phyloP scores from a whole-genome alignment of 2,329 filamentous ascomycete species.

The Aspergillus brunneoviolaceus region DNA sequence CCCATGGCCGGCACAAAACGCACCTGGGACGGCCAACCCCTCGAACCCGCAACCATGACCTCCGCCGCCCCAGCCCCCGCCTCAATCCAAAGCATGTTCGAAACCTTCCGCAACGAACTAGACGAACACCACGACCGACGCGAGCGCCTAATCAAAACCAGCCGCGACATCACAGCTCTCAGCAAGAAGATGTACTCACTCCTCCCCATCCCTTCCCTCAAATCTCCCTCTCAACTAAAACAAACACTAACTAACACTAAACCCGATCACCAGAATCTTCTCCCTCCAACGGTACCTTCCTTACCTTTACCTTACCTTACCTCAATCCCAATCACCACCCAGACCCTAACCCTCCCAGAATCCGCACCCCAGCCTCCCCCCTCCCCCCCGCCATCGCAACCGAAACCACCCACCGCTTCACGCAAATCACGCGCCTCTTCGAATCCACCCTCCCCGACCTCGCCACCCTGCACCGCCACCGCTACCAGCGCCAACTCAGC shows the following conservation, averaged over 20 bases:
- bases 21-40: constrained; percentile 38
- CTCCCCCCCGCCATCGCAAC: constrained; percentile 68
- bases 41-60: constrained; percentile 10
- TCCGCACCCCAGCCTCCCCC: constrained; percentile 14
- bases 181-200: constrained; percentile 89
- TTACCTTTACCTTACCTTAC: constrained; percentile 35
- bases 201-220: not conserved
- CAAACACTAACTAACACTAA: not conserved
- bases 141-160: constrained; percentile 86
- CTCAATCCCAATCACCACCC: constrained; percentile 23
- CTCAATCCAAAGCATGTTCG: constrained; percentile 70
- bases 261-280: constrained; percentile 63
- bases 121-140: constrained; percentile 93
- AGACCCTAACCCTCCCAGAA: constrained; percentile 3
- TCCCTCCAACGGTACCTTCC: constrained; percentile 69
- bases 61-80: not conserved
- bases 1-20: constrained; percentile 39
- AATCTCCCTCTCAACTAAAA: not conserved
- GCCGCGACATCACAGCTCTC: constrained; percentile 84
- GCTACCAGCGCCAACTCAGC: constrained; percentile 76
- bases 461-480: constrained; percentile 73
- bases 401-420: constrained; percentile 67
- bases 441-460: constrained; percentile 69
- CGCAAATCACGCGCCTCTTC: constrained; percentile 70
- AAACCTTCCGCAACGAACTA: constrained; percentile 78